A percentile compares a stretch with the other conserved stretches of the same genome.
These are phyloP conservation scores for Alternaria conjuncta DNA, from an alignment of 2,329 filamentous ascomycete genomes.

Conservation along the genomic window DNA sequence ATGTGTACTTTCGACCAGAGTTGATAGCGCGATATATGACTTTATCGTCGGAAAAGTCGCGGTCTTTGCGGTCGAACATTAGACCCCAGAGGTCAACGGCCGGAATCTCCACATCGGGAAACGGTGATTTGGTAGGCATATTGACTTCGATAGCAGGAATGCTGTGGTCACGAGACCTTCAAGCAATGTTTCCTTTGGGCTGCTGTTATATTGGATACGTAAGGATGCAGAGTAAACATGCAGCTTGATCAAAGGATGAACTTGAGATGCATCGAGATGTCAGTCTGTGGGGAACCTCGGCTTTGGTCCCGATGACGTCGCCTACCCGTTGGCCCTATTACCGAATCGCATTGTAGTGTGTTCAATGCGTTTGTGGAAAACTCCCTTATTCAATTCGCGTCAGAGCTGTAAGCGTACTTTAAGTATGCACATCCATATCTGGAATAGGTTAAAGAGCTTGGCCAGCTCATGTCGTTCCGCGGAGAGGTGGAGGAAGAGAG, in stretches of 20 bases:
- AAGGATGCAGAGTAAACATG: neutral
- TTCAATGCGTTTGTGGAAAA: neutral
- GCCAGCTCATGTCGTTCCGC: neutral
- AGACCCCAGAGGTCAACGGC: slow-evolving; percentile 30
- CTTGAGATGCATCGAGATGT: neutral
- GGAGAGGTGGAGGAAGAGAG: neutral
- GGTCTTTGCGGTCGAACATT: slow-evolving; percentile 30
- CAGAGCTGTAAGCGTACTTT: neutral
- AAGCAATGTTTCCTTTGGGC: neutral
- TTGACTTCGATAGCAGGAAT: neutral
- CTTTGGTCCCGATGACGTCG: neutral
- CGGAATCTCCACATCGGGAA: slow-evolving; percentile 30
- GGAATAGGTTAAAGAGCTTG: neutral
- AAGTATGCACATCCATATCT: neutral
- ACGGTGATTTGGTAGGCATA: slow-evolving; percentile 32
- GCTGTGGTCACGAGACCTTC: neutral
- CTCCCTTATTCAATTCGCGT: neutral
- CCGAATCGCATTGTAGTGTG: neutral
- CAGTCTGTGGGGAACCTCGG: slow-evolving; percentile 8
- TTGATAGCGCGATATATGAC: slow-evolving; percentile 31
- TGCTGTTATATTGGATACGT: neutral
- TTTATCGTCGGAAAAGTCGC: slow-evolving; percentile 30
- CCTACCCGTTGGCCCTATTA: neutral
- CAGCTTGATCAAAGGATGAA: neutral
- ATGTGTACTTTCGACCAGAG: slow-evolving; percentile 64